Evolutionary conservation across 257 asterid genomes (phyloP).

Genomic region (Nicotiana benthamiana): DNA sequence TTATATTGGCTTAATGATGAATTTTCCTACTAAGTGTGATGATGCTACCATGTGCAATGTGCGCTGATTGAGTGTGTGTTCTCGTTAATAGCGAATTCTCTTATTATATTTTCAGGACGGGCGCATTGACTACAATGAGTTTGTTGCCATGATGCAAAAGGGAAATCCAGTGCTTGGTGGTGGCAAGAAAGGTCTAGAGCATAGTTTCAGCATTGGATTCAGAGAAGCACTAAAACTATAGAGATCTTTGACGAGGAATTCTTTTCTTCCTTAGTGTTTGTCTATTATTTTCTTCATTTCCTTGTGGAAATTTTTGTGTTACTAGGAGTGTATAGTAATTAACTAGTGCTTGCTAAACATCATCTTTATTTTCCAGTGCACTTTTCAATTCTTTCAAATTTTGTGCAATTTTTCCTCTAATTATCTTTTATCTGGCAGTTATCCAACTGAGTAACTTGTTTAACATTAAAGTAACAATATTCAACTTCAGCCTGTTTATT

Average conservation of each 20-base stretch:
- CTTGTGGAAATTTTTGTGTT: not conserved
- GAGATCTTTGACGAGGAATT: not conserved
- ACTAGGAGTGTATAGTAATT: not conserved
- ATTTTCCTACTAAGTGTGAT: not conserved
- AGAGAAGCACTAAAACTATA: constrained; percentile 29
- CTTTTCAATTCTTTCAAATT: not conserved
- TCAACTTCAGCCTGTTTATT: not conserved
- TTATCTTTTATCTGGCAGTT: not conserved
- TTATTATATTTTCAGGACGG: constrained; percentile 58
- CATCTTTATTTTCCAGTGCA: not conserved
- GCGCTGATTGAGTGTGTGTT: not conserved
- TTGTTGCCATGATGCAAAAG: constrained; percentile 41
- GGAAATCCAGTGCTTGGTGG: constrained; percentile 29
- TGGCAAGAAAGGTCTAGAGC: constrained; percentile 26
- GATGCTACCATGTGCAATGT: not conserved
- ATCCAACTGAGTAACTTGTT: not conserved
- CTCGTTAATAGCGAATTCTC: not conserved
- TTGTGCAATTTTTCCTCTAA: not conserved
- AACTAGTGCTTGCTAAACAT: not conserved
- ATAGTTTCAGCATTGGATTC: constrained; percentile 27
- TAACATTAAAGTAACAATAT: not conserved
- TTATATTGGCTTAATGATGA: not conserved
- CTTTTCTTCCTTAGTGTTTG: not conserved
- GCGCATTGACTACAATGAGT: constrained; percentile 41
- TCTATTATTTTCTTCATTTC: not conserved